phyloP scores from a whole-genome alignment of 2,329 filamentous ascomycete genomes.

The Hypocreales sp. region DNA sequence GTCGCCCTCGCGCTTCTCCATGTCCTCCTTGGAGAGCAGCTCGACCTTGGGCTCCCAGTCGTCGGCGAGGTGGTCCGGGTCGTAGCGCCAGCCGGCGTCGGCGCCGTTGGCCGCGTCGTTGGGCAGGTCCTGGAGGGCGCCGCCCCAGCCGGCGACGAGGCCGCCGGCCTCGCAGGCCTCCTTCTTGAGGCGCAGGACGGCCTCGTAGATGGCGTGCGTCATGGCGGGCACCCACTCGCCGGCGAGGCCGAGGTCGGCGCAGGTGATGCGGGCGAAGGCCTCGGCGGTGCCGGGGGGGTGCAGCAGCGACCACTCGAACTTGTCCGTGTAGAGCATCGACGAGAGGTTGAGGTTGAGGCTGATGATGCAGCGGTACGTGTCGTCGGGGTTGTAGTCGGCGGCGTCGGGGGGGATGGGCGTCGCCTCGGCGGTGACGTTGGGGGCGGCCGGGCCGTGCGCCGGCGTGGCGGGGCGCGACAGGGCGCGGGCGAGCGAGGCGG shows the following conservation, averaged over 20 bases:
- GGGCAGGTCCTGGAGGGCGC: conserved; percentile 49
- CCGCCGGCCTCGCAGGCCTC: conserved; percentile 89
- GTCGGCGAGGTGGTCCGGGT: conserved; percentile 74
- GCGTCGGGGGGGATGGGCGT: conserved; percentile 44
- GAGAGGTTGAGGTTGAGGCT: conserved; percentile 82
- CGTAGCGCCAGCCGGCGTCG: conserved; percentile 88
- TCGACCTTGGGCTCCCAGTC: conserved; percentile 78
- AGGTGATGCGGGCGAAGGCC: conserved; percentile 82
- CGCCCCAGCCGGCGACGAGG: conserved; percentile 59
- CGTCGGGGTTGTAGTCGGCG: conserved; percentile 74
- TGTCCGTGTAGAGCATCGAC: conserved; percentile 87
- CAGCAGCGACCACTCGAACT: conserved; percentile 92
- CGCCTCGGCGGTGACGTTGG: conserved; percentile 54
- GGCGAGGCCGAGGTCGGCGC: conserved; percentile 74
- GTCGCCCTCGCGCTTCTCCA: conserved; percentile 91
- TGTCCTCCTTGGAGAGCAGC: conserved; percentile 80
- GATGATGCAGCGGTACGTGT: conserved; percentile 88
- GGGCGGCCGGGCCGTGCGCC: conserved; percentile 23
- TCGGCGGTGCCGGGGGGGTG: conserved; percentile 88
- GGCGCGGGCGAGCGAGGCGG: conserved; percentile 16
- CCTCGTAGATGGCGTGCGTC: conserved; percentile 93
- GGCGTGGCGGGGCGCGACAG: conserved; percentile 41
- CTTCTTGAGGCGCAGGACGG: conserved; percentile 83
- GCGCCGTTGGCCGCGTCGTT: conserved; percentile 75
- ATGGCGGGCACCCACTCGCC: conserved; percentile 92